These are phyloP conservation scores for Uronychia setigera DNA, from an alignment of 73 alveolate species.

Conservation along the genomic window DNA sequence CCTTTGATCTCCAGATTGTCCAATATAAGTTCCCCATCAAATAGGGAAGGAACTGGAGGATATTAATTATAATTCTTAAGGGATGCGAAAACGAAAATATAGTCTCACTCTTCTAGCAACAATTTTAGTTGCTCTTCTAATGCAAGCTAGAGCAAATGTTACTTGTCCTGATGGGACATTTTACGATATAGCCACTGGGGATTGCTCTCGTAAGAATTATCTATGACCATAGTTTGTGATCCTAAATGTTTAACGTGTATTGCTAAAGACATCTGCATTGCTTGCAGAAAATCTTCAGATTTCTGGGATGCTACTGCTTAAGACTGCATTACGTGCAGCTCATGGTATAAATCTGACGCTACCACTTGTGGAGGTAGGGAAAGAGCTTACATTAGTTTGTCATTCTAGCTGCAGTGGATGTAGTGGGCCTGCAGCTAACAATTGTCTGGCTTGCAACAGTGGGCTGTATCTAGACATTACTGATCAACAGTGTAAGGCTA, in stretches of 20 bases:
- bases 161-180: not conserved
- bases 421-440: not conserved
- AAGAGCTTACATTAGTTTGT: not conserved
- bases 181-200: not conserved
- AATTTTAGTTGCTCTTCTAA: too few species aligned
- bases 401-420: slow-evolving; percentile 3
- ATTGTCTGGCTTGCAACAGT: not conserved
- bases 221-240: not conserved
- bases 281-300: not conserved
- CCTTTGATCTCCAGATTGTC: too few species aligned
- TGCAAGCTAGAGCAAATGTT: too few species aligned
- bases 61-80: too few species aligned
- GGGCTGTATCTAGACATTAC: too few species aligned
- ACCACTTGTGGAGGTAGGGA: slow-evolving; percentile 2
- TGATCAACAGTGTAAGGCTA: not conserved
- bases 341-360: not conserved
- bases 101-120: too few species aligned
- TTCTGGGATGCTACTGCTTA: not conserved
- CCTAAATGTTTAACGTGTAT: not conserved
- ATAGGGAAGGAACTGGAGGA: too few species aligned
- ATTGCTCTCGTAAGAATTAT: not conserved
- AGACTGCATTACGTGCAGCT: not conserved
- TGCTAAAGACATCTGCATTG: not conserved
- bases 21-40: too few species aligned
- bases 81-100: too few species aligned